Base-by-base conservation (phyloP, 768 basidiomycete genomes). In the Tulasnella sp. region DNA sequence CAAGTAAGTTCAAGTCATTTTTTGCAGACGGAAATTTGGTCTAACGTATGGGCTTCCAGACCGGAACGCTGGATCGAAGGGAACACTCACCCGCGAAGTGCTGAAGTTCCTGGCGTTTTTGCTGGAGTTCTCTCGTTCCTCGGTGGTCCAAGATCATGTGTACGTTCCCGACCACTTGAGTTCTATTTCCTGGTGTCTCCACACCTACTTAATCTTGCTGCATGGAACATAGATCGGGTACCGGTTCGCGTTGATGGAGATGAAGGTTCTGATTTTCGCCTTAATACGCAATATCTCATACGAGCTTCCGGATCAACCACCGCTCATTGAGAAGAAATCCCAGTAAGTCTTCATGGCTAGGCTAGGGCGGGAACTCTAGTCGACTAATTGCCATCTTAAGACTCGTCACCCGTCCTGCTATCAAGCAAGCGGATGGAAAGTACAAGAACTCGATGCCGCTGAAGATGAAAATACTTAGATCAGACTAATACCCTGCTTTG, bases 51-150 rank as follows among this genome's bases (percentile, higher is more conserved):
- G 22, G 22, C 5, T 29, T 32, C 22, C 73, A 90, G 87, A 75
- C 89, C 89, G 0, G 89, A 90, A 74, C 82, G 89, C 0, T 91
- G 89, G 89, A 77, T 80, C 17, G 75, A 80, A 22, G 29, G 47
- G 35, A 47, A 71, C n/a, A 40, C 81, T 9, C 87, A 88, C 0
- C 82, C 84, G 22, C 80, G 80, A 0, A 83, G 81, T 1, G 76
- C 77, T 3, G 72, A 77, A 0, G 79, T 90, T 26, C 89, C 89
- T 5, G 86, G 88, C 6, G 82, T 89, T 0, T 89, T 85, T 84
- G 83, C 85, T 8, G 84, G 88, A 75, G 76, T 86, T 74, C 76
- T 89, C 40, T 83, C 86, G 0, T 91, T 91, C 82, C 75, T 88
- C 2, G 87, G 87, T 39, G 89, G 89, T 5, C 86, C 87, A 16